Base-by-base conservation (phyloP, 441 rosid species). In the Erysimum pusillum region DNA sequence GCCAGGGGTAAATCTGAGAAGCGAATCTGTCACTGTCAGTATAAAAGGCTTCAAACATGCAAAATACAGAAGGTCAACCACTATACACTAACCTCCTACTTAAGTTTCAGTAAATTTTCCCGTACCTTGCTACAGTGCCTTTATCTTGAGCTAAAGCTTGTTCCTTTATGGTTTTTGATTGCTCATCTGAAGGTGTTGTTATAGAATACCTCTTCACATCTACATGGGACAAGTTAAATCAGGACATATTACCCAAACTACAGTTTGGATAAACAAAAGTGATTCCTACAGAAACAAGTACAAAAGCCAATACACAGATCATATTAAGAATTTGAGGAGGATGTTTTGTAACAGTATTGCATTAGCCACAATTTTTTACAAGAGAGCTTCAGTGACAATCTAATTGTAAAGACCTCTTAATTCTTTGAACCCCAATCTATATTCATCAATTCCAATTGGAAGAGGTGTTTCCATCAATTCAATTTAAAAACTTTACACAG, bases 111-210 rank as follows among this genome's bases (percentile, higher is more conserved):
- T 28, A 11, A 67, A 42, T 20, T 71, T 77, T 45, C 74, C 62
- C 54, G 62, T 71, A 93, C 98, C 98, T 91, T 73, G 87, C 74
- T 35, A 73, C 44, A 61, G 66, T 56, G 67, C 75, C 71, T 69
- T 73, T 72, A 51, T 79, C 68, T 72, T 41, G 61, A 57, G 56
- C 44, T 71, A 63, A 52, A 81, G 64, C 69, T 58, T 61, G 66
- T 46, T 75, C 80, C 54, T 72, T 80, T 17, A 61, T 81, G 63
- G 69, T 74, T 53, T 20, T 67, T 10, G 79, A 45, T 73, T 77
- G 74, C 65, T 71, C 81, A 75, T 54, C 71, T 56, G 57, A 48
- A 65, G 54, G 41, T 28, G 38, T 9, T 25, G 53, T 25, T 44
- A 63, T 14, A 63, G 76, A 80, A 56, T 46, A 59, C 63, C 76